Conservation (phyloP, 2,329 filamentous ascomycete genomes). For the Endocalyx cinctus region DNA sequence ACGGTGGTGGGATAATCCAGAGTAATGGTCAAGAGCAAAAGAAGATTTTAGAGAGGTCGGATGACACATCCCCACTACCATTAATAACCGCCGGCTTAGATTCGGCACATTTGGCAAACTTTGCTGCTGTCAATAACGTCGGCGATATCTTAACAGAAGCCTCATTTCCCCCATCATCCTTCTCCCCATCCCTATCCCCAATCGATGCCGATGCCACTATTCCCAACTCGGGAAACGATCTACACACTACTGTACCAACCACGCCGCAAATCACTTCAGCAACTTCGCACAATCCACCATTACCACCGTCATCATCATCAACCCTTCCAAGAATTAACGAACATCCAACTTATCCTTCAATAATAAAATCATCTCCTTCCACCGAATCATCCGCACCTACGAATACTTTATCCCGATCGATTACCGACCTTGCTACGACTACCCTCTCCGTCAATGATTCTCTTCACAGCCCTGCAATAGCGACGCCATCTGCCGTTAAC, state of each 20-base stretch:
- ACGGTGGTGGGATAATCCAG: no score
- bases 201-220: no score
- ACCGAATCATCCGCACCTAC: neutral
- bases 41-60: no score
- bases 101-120: no score
- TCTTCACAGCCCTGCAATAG: slow-evolving; percentile 11
- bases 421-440: slow-evolving; percentile 4
- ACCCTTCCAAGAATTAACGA: slow-evolving; percentile 31
- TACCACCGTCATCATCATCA: slow-evolving; percentile 12
- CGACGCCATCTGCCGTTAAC: slow-evolving; percentile 10
- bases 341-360: slow-evolving; percentile 17
- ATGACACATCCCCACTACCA: no score
- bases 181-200: no score
- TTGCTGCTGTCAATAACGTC: no score
- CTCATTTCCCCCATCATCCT: no score
- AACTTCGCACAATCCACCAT: slow-evolving; percentile 8
- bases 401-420: neutral
- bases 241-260: slow-evolving; percentile 20
- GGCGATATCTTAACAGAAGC: no score
- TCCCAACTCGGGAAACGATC: slow-evolving; percentile 29
- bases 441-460: slow-evolving; percentile 15
- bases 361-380: neutral
- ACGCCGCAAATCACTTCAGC: slow-evolving; percentile 7
- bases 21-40: no score
- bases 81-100: no score